Conservation (phyloP, 345 rosid species). For the Chamaenerion angustifolium region DNA sequence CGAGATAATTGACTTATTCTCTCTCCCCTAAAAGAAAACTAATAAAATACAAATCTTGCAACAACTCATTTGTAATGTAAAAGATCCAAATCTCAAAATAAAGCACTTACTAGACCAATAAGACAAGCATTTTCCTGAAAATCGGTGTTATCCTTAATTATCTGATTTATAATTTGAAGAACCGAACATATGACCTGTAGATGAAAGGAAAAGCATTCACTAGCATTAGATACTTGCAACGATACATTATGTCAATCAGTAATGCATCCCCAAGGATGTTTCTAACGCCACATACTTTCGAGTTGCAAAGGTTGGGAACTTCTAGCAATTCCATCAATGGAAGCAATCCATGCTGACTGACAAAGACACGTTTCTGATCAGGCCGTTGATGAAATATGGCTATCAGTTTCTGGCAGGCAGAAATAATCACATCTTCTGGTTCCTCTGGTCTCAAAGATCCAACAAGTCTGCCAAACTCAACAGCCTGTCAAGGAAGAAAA, state of each 20-base stretch:
- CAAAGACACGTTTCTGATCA: constrained; percentile 73
- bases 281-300: constrained; percentile 30
- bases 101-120: constrained; percentile 61
- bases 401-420: constrained; percentile 74
- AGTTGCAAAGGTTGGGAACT: constrained; percentile 45
- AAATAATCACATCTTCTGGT: constrained; percentile 80
- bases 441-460: constrained; percentile 70
- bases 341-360: constrained; percentile 87
- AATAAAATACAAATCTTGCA: constrained; percentile 3
- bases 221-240: too few relatives aligned
- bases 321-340: constrained; percentile 87
- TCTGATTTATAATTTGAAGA: constrained; percentile 80
- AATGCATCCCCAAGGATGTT: too few relatives aligned
- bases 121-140: constrained; percentile 98
- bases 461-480: constrained; percentile 78
- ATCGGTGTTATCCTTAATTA: constrained; percentile 69
- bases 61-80: not conserved
- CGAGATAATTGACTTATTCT: too few relatives aligned
- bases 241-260: too few relatives aligned
- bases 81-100: not conserved
- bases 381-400: constrained; percentile 76
- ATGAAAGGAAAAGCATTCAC: constrained; percentile 6
- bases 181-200: constrained; percentile 76
- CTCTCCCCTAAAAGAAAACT: constrained; percentile 1
- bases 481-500: constrained; percentile 48